These are phyloP conservation scores for Paraurostyla sp. DNA, from an alignment of 73 alveolate genomes.

Conservation along the genomic window DNA sequence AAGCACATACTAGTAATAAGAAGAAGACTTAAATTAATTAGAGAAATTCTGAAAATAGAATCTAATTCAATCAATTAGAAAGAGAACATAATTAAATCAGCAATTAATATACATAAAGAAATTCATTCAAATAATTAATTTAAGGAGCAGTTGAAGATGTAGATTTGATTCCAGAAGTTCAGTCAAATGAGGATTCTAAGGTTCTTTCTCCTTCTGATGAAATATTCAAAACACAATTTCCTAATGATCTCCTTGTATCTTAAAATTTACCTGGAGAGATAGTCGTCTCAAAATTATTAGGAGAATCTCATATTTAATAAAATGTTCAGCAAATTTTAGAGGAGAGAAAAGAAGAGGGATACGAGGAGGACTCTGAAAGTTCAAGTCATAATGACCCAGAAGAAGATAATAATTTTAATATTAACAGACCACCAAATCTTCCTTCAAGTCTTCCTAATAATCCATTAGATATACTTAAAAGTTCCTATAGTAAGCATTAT, in stretches of 20 bases:
- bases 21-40: no score
- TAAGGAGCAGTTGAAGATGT: not conserved
- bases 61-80: no score
- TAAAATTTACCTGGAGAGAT: not conserved
- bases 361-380: not conserved
- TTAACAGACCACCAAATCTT: no score
- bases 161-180: not conserved
- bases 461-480: no score
- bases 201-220: slow-evolving; percentile 9
- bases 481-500: no score
- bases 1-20: no score
- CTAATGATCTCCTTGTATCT: not conserved
- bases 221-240: not conserved
- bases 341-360: not conserved
- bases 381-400: not conserved
- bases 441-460: no score
- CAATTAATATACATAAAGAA: no score
- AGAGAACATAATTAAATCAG: no score
- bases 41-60: no score
- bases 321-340: not conserved
- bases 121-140: not conserved
- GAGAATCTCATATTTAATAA: not conserved
- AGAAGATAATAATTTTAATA: no score
- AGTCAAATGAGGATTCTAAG: slow-evolving; percentile 29
- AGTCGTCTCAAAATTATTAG: not conserved